Conservation (phyloP, 441 rosid genomes). For the Euphorbia celastroides region DNA sequence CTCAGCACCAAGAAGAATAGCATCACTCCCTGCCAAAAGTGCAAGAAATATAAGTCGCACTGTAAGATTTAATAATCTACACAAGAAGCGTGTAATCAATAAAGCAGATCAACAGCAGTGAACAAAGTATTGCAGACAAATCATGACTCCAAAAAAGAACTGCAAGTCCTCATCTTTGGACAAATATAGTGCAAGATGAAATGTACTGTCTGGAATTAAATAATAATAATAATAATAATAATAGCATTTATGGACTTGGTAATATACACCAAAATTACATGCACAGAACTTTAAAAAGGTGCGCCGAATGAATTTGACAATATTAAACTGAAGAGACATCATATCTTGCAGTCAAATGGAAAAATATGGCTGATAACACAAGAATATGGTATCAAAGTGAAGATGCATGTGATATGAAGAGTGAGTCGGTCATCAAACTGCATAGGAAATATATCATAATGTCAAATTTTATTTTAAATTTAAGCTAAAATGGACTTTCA, state of each 20-base stretch:
- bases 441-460: neutral
- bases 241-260: neutral
- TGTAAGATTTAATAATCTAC: neutral
- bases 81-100: neutral
- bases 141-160: neutral
- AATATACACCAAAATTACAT: neutral
- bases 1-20: slow-evolving; percentile 99
- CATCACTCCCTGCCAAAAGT: slow-evolving; percentile 73
- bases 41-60: neutral
- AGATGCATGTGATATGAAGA: neutral
- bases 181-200: neutral
- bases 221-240: neutral
- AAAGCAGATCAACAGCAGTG: neutral
- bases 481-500: neutral
- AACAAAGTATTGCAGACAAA: neutral
- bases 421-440: neutral
- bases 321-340: neutral
- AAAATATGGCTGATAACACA: neutral
- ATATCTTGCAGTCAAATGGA: neutral
- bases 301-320: neutral
- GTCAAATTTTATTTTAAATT: neutral
- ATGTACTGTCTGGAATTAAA: neutral
- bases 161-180: neutral
- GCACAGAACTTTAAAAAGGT: neutral
- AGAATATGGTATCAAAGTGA: neutral